Conservation (phyloP, 2,329 filamentous ascomycete species). For the Beauveria medogensis region DNA sequence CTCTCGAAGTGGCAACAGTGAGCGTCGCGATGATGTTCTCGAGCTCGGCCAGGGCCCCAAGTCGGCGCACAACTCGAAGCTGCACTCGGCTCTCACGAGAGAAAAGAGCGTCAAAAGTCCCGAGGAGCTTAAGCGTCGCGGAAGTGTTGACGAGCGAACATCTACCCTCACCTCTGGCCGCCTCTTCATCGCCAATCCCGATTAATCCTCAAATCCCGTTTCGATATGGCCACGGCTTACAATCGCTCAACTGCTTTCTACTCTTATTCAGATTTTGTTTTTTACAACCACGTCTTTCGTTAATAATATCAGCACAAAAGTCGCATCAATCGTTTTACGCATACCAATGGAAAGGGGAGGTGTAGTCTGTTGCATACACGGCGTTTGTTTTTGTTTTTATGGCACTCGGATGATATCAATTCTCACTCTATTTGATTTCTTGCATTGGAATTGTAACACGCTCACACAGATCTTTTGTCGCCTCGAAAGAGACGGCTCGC, state of each 20-base stretch:
- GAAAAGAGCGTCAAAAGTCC: constrained; percentile 59
- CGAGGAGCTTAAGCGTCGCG: constrained; percentile 66
- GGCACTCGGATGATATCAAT: background rate
- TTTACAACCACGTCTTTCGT: constrained; percentile 5
- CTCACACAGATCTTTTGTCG: background rate
- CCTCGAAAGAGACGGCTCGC: background rate
- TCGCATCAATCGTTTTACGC: constrained; percentile 6
- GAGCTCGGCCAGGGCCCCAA: constrained; percentile 43
- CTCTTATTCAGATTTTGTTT: background rate
- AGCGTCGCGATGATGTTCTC: constrained; percentile 52
- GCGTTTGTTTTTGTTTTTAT: background rate
- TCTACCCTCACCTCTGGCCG: constrained; percentile 66
- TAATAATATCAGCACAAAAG: constrained; percentile 6
- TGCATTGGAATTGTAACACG: background rate
- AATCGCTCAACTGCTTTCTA: background rate
- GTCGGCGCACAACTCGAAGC: constrained; percentile 50
- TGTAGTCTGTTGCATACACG: constrained; percentile 5
- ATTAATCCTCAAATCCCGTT: constrained; percentile 36
- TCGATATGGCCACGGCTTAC: background rate
- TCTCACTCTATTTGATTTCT: background rate
- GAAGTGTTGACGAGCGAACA: constrained; percentile 76
- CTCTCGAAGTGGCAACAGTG: constrained; percentile 48
- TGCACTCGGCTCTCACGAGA: constrained; percentile 49
- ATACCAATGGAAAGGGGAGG: constrained; percentile 6
- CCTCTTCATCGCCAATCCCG: constrained; percentile 81